Evolutionary conservation across 2,329 filamentous ascomycete genomes (phyloP).

Genomic region (Cercospora canescens): DNA sequence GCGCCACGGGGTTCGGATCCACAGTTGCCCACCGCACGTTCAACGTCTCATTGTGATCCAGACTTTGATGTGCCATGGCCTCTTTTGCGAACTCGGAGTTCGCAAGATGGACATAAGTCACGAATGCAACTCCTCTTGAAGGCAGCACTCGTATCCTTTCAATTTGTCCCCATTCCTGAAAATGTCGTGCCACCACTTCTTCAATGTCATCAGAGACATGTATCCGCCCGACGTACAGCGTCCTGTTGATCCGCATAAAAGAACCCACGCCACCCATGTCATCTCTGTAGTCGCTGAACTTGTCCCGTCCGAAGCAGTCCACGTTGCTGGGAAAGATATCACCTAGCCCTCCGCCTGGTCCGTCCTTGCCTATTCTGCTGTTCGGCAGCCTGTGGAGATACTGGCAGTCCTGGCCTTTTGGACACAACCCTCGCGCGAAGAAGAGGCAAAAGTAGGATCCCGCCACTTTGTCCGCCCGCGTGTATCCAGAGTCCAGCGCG

Average conservation of each 20-base stretch:
- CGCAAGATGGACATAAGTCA: constrained; percentile 89
- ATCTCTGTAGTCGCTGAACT: constrained; percentile 88
- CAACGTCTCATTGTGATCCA: constrained; percentile 88
- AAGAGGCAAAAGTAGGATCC: constrained; percentile 89
- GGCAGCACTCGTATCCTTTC: constrained; percentile 87
- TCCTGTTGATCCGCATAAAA: constrained; percentile 92
- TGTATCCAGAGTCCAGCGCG: constrained; percentile 61
- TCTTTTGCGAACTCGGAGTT: constrained; percentile 80
- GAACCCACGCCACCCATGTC: constrained; percentile 97
- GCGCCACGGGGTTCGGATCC: constrained; percentile 92
- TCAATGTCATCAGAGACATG: constrained; percentile 97
- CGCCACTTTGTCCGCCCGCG: constrained; percentile 49
- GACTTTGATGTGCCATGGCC: constrained; percentile 89
- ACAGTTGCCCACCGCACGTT: constrained; percentile 98
- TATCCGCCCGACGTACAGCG: constrained; percentile 89
- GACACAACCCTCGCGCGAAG: constrained; percentile 79
- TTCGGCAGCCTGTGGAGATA: constrained; percentile 88
- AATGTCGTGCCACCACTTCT: constrained; percentile 90
- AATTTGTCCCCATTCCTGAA: constrained; percentile 93
- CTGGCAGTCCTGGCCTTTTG: constrained; percentile 88
- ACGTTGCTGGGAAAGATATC: constrained; percentile 93
- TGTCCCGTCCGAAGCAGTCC: constrained; percentile 93
- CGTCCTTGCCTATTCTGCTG: constrained; percentile 37
- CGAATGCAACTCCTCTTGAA: constrained; percentile 84
- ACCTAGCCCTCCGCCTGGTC: constrained; percentile 54